These are phyloP conservation scores for Batrachochytrium dendrobatidis DNA, from an alignment of 371 early-diverging fungal species.

Conservation along the genomic window DNA sequence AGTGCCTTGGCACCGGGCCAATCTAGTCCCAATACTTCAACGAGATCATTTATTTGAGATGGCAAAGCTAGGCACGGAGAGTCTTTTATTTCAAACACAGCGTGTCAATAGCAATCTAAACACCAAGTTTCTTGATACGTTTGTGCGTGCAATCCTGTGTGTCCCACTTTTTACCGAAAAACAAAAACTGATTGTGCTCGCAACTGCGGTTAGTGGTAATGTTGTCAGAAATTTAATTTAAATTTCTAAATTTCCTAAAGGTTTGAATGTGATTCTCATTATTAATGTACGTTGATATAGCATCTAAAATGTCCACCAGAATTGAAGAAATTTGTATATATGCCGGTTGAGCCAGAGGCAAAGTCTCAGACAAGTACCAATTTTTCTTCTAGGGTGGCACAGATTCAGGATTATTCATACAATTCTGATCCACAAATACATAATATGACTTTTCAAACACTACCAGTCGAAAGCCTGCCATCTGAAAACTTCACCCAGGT, in stretches of 20 bases:
- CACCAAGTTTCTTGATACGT: constrained; percentile 47
- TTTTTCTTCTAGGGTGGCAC: too few relatives aligned
- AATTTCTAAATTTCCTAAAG: background rate
- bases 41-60: constrained; percentile 73
- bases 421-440: background rate
- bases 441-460: background rate
- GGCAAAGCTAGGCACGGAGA: constrained; percentile 57
- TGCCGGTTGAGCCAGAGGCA: too few relatives aligned
- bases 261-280: background rate
- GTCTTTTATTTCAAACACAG: constrained; percentile 27
- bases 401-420: background rate
- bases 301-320: background rate
- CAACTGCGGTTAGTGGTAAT: constrained; percentile 31
- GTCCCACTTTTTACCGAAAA: constrained; percentile 68
- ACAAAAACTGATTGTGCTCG: constrained; percentile 60
- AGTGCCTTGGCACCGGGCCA: constrained; percentile 65
- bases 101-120: constrained; percentile 21
- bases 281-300: background rate
- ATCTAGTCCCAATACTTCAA: constrained; percentile 56
- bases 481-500: background rate
- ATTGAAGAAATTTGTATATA: background rate
- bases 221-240: background rate
- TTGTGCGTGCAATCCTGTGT: constrained; percentile 57
- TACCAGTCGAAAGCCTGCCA: background rate
- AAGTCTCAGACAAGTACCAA: too few relatives aligned